Percentiles rank a stretch among this genome's conserved stretches.
Evolutionary conservation across 257 asterid genomes (phyloP).

Genomic region (Lithospermum erythrorhizon): DNA sequence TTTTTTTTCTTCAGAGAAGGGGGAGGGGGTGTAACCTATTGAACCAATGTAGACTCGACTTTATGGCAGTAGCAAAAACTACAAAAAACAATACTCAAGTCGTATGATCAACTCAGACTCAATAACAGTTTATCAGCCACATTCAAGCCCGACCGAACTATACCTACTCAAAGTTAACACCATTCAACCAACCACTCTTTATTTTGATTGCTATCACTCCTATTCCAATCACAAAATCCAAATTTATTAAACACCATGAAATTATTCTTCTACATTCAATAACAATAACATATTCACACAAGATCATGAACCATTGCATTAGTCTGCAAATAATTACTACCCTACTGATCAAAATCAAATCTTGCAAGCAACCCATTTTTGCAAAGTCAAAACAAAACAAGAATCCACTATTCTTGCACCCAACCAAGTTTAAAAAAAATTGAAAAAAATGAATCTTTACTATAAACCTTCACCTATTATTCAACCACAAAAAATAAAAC

Average conservation of each 20-base stretch:
- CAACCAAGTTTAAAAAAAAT: slow-evolving; percentile 1
- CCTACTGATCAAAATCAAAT: neutral
- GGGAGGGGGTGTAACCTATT: too few relatives aligned
- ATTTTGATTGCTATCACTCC: neutral
- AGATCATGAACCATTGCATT: neutral
- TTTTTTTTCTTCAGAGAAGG: too few relatives aligned
- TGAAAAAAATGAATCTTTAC: neutral
- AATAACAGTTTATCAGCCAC: neutral
- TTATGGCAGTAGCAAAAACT: neutral
- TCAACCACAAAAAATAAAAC: neutral
- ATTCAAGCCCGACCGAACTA: too few relatives aligned
- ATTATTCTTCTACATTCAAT: too few relatives aligned
- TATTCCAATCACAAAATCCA: neutral
- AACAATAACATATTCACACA: neutral
- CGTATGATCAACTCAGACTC: neutral
- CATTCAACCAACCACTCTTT: neutral
- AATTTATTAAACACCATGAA: too few relatives aligned
- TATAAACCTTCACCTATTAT: too few relatives aligned
- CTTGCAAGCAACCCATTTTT: slow-evolving; percentile 6
- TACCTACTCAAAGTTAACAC: too few relatives aligned
- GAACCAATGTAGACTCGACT: too few relatives aligned
- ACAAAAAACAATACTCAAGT: neutral
- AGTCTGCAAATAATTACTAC: neutral
- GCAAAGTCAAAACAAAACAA: neutral
- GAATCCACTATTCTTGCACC: neutral